These are phyloP conservation scores for Solanum bulbocastanum DNA, from an alignment of 257 asterid genomes.

Conservation along the genomic window DNA sequence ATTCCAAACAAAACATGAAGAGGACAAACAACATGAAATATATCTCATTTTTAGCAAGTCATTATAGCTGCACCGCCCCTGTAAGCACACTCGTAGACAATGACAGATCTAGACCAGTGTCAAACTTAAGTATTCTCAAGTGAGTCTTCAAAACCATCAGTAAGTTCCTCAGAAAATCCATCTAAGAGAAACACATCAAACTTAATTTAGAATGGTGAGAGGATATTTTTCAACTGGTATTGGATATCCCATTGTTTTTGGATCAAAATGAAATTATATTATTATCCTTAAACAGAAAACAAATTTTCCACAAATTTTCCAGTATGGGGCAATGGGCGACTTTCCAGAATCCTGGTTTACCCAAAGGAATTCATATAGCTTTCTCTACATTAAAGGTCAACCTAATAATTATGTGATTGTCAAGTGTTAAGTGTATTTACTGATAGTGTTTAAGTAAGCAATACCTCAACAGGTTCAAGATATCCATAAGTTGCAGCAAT, in stretches of 20 bases:
- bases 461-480: constrained; percentile 91
- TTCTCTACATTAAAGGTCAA: not conserved
- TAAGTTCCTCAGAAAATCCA: not conserved
- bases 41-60: not conserved
- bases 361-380: not conserved
- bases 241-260: not conserved
- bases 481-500: constrained; percentile 50
- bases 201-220: not conserved
- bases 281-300: not conserved
- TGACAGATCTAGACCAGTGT: not conserved
- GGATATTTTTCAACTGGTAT: not conserved
- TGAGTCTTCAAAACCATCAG: not conserved
- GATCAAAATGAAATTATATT: not conserved
- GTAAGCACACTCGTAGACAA: not conserved
- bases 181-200: not conserved
- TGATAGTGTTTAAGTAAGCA: not conserved
- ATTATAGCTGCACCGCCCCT: not conserved
- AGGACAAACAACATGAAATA: not conserved
- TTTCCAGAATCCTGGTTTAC: not conserved
- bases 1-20: not conserved
- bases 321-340: not conserved
- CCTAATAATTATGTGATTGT: not conserved
- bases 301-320: not conserved
- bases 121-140: not conserved
- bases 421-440: not conserved